Evolutionary conservation across 2,329 filamentous ascomycete genomes (phyloP), one percentile per base, ranked within the genome.

Genomic region (Aspergillus tubingensis): DNA sequence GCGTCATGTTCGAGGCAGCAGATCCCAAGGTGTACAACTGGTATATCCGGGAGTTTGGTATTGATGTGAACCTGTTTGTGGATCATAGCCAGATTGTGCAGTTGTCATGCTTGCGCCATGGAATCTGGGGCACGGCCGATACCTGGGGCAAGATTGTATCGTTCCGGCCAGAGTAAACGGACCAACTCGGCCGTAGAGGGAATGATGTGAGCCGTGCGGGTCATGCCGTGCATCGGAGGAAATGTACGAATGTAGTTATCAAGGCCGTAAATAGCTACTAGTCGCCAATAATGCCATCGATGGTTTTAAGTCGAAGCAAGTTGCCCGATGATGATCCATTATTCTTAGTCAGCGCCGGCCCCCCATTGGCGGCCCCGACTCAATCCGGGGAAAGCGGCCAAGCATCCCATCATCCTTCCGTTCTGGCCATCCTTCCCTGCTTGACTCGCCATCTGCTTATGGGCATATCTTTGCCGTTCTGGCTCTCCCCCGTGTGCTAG

Each of bases 61-160:
- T 82, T 30, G 82, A 85, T 65, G 82, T 85, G 44, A 85, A 86
- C 63, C 63, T 85, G 32, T 85, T 85, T 68, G 82, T 86, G 54
- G 82, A 85, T 64, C 82, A 85, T 67, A 84, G 81, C 39, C 83
- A 85, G 75, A 84, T 85, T 66, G 82, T 85, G 60, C 83, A 86
- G 73, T 65, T 86, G 58, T 80, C 76, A 23, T 83, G 81, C 59
- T 67, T 85, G 62, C 74, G 82, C 41, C 74, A 78, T 43, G 82
- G 83, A 0, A 84, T 85, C 47, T 85, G 82, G 82, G 83, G 83
- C 2, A 85, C 80, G 69, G 80, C 81, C 7, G 82, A 85, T 66
- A 84, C 81, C 0, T 85, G 83, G 76, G 82, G 82, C 15, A 83
- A 83, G 71, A 74, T 83, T 60, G 80, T 81, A 41, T 75, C 75